Evolutionary conservation across 2,329 filamentous ascomycete genomes (phyloP).

Genomic region (Conoideocrella luteorostrata): DNA sequence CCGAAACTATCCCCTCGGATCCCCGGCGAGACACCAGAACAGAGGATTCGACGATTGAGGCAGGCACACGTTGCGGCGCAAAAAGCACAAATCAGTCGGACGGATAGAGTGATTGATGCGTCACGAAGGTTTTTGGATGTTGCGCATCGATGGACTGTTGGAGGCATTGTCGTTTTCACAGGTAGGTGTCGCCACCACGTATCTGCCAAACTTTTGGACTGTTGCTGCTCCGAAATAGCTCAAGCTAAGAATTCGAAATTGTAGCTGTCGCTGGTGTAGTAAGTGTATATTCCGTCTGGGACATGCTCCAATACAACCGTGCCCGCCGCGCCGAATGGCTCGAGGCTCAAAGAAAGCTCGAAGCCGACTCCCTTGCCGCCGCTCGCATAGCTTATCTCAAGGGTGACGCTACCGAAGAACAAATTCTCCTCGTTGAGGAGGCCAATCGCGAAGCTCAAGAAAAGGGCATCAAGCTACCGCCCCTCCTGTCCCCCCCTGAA

Average conservation of each 20-base stretch:
- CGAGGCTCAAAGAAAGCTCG: constrained; percentile 47
- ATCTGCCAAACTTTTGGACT: not conserved
- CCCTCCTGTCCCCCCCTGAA: constrained; percentile 41
- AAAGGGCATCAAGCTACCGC: constrained; percentile 41
- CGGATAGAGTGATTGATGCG: constrained; percentile 43
- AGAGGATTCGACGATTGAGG: constrained; percentile 62
- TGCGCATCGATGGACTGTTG: constrained; percentile 49
- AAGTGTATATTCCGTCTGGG: constrained; percentile 52
- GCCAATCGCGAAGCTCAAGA: constrained; percentile 43
- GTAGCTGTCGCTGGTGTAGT: constrained; percentile 48
- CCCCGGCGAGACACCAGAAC: constrained; percentile 56
- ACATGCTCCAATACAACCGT: constrained; percentile 57
- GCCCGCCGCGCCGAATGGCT: constrained; percentile 53
- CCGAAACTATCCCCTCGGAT: constrained; percentile 23
- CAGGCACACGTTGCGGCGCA: constrained; percentile 62
- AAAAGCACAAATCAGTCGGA: constrained; percentile 47
- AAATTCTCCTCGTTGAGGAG: constrained; percentile 51
- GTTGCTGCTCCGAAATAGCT: not conserved
- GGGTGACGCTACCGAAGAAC: constrained; percentile 49
- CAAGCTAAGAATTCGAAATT: too few species aligned
- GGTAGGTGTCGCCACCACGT: constrained; percentile 33
- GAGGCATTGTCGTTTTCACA: constrained; percentile 49
- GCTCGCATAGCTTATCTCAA: constrained; percentile 56
- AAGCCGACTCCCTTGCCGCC: constrained; percentile 47
- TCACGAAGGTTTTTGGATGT: constrained; percentile 47